phyloP scores from a whole-genome alignment of 2,329 filamentous ascomycete genomes.

The Aureobasidium uvarum region DNA sequence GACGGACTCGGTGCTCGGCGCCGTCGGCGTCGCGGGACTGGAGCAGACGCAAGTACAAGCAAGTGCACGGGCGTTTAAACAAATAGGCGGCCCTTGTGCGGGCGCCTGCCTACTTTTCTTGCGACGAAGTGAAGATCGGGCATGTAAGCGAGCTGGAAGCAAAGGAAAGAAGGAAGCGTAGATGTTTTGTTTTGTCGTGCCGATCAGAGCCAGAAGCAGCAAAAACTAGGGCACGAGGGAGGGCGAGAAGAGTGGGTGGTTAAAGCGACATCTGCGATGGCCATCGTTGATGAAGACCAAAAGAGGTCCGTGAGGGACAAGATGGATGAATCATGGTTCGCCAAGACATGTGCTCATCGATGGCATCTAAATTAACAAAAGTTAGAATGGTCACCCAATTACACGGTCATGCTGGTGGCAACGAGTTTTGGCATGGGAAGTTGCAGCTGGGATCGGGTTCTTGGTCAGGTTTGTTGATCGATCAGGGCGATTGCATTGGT shows the following conservation, averaged over 20 bases:
- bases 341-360: neutral
- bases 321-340: neutral
- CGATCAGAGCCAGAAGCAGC: no score
- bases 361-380: neutral
- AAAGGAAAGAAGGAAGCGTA: no score
- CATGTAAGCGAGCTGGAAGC: no score
- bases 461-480: neutral
- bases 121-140: no score
- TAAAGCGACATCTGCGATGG: neutral
- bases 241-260: neutral
- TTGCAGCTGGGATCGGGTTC: neutral
- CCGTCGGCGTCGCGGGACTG: neutral
- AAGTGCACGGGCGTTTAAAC: no score
- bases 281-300: neutral
- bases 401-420: neutral
- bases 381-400: neutral
- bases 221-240: neutral
- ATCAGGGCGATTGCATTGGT: neutral
- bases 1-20: neutral
- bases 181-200: no score
- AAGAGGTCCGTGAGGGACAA: neutral
- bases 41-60: no score
- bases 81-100: no score
- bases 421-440: neutral
- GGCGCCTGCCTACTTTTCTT: no score